Percentiles rank a stretch among this genome's conserved stretches.
phyloP scores from a whole-genome alignment of 2,329 filamentous ascomycete species.

The Epichloe uncinata region DNA sequence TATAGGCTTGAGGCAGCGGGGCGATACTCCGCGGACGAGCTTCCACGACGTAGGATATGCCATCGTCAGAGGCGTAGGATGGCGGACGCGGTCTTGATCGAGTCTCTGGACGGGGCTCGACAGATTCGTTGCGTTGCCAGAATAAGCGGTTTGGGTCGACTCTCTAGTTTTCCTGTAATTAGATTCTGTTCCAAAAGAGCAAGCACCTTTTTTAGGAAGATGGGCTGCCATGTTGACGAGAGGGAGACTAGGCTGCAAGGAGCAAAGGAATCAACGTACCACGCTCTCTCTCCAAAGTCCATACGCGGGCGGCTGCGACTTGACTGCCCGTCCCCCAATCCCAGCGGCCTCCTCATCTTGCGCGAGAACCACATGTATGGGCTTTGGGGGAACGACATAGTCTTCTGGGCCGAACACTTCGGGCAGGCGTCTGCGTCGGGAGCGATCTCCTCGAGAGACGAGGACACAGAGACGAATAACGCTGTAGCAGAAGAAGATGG shows the following conservation, averaged over 20 bases:
- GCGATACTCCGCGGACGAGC: slow-evolving; percentile 46
- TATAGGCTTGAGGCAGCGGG: slow-evolving; percentile 28
- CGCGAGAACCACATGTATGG: slow-evolving; percentile 64
- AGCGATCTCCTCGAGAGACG: slow-evolving; percentile 34
- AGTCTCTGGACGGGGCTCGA: slow-evolving; percentile 13
- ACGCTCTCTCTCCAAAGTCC: slow-evolving; percentile 75
- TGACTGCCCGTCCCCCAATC: slow-evolving; percentile 41
- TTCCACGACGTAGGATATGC: slow-evolving; percentile 58
- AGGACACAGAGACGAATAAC: slow-evolving; percentile 61
- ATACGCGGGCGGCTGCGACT: slow-evolving; percentile 66
- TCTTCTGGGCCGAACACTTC: slow-evolving; percentile 43
- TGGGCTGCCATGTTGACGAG: no score
- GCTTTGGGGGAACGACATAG: slow-evolving; percentile 56
- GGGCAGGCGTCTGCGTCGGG: slow-evolving; percentile 12
- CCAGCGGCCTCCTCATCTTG: slow-evolving; percentile 59
- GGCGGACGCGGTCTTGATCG: slow-evolving; percentile 44
- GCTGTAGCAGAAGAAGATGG: slow-evolving; percentile 70
- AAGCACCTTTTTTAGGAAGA: not conserved
- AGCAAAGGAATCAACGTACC: slow-evolving; percentile 35
- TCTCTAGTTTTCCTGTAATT: slow-evolving; percentile 33
- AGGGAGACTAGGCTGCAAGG: not conserved
- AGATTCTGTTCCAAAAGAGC: not conserved
- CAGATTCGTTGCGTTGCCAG: slow-evolving; percentile 55
- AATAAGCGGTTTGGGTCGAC: slow-evolving; percentile 71
- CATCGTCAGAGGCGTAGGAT: slow-evolving; percentile 64